A percentile compares a stretch with the other conserved stretches of the same genome.
Evolutionary conservation across 345 rosid species (phyloP).

Genomic region (Gossypioides kirkii): DNA sequence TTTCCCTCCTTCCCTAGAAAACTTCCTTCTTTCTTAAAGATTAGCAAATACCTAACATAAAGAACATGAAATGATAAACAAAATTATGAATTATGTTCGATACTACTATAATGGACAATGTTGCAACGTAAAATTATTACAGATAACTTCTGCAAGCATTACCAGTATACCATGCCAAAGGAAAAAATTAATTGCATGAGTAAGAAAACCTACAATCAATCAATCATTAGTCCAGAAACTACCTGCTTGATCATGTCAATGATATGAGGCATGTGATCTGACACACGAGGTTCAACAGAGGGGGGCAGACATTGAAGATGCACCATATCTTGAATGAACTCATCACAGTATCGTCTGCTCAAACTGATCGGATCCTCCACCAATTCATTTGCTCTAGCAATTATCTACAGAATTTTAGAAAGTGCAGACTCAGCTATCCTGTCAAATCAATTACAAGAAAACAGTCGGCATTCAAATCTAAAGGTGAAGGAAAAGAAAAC

Average conservation of each 20-base stretch:
- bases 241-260: constrained; percentile 87
- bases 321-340: constrained; percentile 72
- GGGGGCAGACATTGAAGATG: constrained; percentile 78
- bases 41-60: not conserved
- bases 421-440: constrained; percentile 45
- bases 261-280: constrained; percentile 90
- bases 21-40: not conserved
- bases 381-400: constrained; percentile 79
- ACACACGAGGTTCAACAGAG: constrained; percentile 80
- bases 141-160: not conserved
- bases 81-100: not conserved
- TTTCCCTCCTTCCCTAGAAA: not conserved
- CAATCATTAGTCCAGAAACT: not conserved
- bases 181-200: not conserved
- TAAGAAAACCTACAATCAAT: not conserved
- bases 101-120: not conserved
- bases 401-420: constrained; percentile 63
- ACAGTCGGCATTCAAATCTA: constrained; percentile 34
- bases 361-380: constrained; percentile 88
- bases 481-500: not conserved
- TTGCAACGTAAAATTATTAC: not conserved
- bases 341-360: constrained; percentile 77
- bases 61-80: not conserved
- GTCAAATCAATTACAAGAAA: constrained; percentile 34
- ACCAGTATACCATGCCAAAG: not conserved